A percentile compares a stretch with the other conserved stretches of the same genome.
Evolutionary conservation across 2,329 filamentous ascomycete genomes (phyloP).

Genomic region (Arthrocladium fulminans): DNA sequence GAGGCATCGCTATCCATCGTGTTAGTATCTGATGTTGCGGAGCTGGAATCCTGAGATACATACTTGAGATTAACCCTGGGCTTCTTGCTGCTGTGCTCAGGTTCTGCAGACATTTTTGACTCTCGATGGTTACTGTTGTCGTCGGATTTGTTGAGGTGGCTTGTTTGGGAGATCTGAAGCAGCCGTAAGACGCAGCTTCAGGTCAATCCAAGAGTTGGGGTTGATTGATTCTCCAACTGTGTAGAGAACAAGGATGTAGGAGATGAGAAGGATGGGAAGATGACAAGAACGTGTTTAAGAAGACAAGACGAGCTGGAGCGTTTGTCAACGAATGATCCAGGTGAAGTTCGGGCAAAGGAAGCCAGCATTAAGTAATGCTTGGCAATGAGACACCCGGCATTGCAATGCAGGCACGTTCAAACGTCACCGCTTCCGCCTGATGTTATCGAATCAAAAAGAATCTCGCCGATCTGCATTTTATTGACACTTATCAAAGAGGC

Average conservation of each 20-base stretch:
- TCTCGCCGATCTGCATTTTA: background rate
- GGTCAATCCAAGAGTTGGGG: background rate
- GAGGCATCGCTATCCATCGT: constrained; percentile 43
- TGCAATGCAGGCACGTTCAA: constrained; percentile 7
- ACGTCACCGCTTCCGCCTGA: constrained; percentile 6
- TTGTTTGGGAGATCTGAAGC: background rate
- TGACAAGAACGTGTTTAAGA: constrained; percentile 4
- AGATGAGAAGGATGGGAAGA: background rate
- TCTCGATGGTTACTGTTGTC: background rate
- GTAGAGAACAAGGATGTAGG: background rate
- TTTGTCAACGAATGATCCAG: constrained; percentile 1
- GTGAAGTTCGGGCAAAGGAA: background rate
- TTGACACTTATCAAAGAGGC: background rate
- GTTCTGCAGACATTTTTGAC: constrained; percentile 61
- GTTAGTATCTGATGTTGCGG: background rate
- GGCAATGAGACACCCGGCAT: background rate
- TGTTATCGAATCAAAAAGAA: constrained; percentile 7
- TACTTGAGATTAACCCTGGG: constrained; percentile 78
- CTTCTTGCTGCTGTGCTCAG: constrained; percentile 56
- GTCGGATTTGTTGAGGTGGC: constrained; percentile 6
- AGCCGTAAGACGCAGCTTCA: background rate
- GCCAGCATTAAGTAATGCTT: background rate
- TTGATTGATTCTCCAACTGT: background rate
- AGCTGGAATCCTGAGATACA: constrained; percentile 29
- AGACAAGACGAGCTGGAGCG: constrained; percentile 1